Base-by-base conservation (phyloP, 1,139 yeast species). In the Protomyces inouyei region DNA sequence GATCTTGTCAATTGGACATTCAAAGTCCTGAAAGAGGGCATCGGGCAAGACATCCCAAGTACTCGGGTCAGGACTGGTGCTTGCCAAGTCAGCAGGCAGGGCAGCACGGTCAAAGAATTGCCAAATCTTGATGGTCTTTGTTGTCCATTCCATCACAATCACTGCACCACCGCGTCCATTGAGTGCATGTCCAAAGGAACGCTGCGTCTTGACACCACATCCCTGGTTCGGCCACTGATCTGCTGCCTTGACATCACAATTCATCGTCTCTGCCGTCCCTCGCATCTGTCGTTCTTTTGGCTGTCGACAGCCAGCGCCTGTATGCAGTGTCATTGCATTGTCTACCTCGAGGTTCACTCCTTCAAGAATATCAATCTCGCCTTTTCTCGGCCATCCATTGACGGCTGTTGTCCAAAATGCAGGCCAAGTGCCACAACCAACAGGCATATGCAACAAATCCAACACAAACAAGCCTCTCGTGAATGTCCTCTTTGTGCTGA, bases 341-440 rank as follows among this genome's bases (percentile, higher is more conserved):
- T 40, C 52, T 1, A 40, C 43, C 23, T 57, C 61, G 28, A 35
- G 16, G 21, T 65, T 65, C 18, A 65, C 67, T 28, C 65, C 65
- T 51, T 65, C 67, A 28, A 65, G 23, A 25, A 65, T 61, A 54
- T 65, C 67, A 6, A 65, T 61, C 28, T 65, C 67, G 5, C 67
- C 67, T 12, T 46, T 40, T 6, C 32, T 21, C 14, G 67, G 67
- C 67, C 67, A 65, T 6, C 61, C 52, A 4, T 35, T 36, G 9
- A 56, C 59, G 16, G 64, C 61, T 32, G 60, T 51, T 10, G 61
- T 56, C 67, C 67, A 65, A 35, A 65, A 65, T 18, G 67, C 67
- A 3, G 67, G 67, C 67, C 67, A 65, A 16, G 65, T 57, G 23
- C 64, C 67, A 21, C 67, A 65, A n/a, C 65, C 67, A 23, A 36